Evolutionary conservation across 2,329 filamentous ascomycete genomes (phyloP), one percentile per base, ranked within the genome.

Genomic region (Chaetomium globosum): DNA sequence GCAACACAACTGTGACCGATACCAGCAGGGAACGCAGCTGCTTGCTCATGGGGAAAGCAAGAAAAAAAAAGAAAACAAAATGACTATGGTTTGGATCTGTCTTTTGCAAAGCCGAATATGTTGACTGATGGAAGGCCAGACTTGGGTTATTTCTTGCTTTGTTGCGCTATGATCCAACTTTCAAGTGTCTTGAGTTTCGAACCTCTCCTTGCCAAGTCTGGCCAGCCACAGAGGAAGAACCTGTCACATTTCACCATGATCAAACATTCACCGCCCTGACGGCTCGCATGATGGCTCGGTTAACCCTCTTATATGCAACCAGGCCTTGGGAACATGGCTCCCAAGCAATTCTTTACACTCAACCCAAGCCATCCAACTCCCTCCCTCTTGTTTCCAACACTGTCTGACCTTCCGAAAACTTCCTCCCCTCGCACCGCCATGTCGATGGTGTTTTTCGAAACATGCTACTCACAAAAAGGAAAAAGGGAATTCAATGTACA

Each of bases 401-500:
- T 16, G 30, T 33, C 28, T 12, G 52, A 30, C n/a, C 54, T 13
- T 39, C 19, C 30, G 9, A 55, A 55, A 12, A 5, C 16, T 8
- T 19, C 43, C 19, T n/a, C 19, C 55, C 23, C 23, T 19, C 46
- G 16, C 48, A 58, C 56, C 23, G 7, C 58, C 58, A 26, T 46
- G 21, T 21, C 53, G 23, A 23, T 30, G 21, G 16, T n/a, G 23
- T 16, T 13, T 12, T 21, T 9, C 3, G 9, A 48, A 63, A 48
- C 31, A 53, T 33, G 55, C 55, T 28, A 53, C 48, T 30, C 31
- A 21, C 51, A 48, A 54, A 21, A 30, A 26, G 28, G 33, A 59
- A 56, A 56, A 6, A 31, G 26, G 8, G 49, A 46, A 12, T 52
- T 23, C 26, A 64, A 62, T 52, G 36, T 63, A 64, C 31, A 64